phyloP scores from a whole-genome alignment of 2,329 filamentous ascomycete species.

The Calonectria hawksworthii region DNA sequence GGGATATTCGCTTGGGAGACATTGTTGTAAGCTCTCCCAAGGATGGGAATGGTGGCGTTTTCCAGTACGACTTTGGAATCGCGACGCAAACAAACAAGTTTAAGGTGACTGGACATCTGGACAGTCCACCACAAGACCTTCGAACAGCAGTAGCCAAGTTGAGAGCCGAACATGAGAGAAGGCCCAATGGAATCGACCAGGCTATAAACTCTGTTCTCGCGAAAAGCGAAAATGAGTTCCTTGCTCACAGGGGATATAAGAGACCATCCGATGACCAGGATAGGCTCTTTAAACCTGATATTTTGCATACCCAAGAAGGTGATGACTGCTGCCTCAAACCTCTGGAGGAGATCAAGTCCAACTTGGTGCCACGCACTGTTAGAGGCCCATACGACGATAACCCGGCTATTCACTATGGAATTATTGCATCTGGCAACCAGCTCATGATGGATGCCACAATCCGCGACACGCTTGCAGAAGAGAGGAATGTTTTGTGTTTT shows the following conservation, averaged over 20 bases:
- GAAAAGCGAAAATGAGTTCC: background rate
- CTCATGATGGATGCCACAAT: conserved; percentile 3
- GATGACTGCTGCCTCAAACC: background rate
- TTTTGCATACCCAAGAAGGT: background rate
- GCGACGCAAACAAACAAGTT: background rate
- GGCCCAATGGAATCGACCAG: background rate
- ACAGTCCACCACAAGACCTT: background rate
- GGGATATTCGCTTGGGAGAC: background rate
- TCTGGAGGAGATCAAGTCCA: background rate
- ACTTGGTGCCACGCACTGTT: background rate
- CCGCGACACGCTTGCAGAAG: background rate
- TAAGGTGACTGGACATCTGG: background rate
- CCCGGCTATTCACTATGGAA: background rate
- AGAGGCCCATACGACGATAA: background rate
- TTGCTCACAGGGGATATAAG: background rate
- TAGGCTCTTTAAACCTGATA: background rate
- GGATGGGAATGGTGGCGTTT: background rate
- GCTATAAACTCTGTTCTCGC: background rate
- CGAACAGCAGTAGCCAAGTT: background rate
- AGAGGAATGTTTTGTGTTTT: background rate
- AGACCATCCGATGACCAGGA: background rate
- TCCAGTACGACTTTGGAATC: background rate
- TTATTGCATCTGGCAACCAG: conserved; percentile 1
- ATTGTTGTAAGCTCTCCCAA: background rate
- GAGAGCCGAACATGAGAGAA: background rate